phyloP scores from a whole-genome alignment of 257 asterid species.

The Ehretia macrophylla region DNA sequence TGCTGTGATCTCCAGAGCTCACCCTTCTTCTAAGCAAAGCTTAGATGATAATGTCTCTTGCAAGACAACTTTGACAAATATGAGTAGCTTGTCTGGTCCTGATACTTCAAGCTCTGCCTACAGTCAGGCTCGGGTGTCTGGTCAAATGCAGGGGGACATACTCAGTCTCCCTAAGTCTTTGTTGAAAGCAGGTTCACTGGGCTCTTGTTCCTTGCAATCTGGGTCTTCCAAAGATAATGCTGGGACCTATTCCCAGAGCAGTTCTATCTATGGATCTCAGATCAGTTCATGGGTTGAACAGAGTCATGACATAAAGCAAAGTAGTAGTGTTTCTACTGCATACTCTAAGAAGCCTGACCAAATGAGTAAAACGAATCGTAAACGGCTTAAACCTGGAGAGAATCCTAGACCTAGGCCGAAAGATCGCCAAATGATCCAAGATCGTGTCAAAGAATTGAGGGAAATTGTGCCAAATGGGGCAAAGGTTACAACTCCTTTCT shows the following conservation, averaged over 20 bases:
- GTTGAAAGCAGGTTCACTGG: conserved; percentile 34
- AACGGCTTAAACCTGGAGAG: conserved; percentile 88
- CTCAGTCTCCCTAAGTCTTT: conserved; percentile 52
- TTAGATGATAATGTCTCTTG: conserved; percentile 55
- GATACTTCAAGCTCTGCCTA: conserved; percentile 34
- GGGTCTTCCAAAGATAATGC: conserved; percentile 44
- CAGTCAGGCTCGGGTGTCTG: conserved; percentile 8
- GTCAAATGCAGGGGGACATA: conserved; percentile 44
- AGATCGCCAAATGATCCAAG: conserved; percentile 98
- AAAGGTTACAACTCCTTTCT: conserved; percentile 52
- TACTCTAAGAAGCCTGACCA: conserved; percentile 65
- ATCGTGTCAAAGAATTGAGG: conserved; percentile 86
- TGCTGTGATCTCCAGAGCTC: conserved; percentile 53
- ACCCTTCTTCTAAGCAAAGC: conserved; percentile 23
- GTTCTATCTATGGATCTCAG: conserved; percentile 65
- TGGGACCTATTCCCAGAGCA: conserved; percentile 43
- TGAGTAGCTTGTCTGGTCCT: conserved; percentile 44
- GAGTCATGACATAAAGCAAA: conserved; percentile 42
- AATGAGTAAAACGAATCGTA: conserved; percentile 54
- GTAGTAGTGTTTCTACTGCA: conserved; percentile 55
- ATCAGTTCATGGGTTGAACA: conserved; percentile 69
- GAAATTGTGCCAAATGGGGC: conserved; percentile 93
- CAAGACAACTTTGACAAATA: conserved; percentile 26
- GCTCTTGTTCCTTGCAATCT: conserved; percentile 41
- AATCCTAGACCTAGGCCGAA: conserved; percentile 92